phyloP scores from a whole-genome alignment of 2,329 filamentous ascomycete species.

The Fusarium chaquense region DNA sequence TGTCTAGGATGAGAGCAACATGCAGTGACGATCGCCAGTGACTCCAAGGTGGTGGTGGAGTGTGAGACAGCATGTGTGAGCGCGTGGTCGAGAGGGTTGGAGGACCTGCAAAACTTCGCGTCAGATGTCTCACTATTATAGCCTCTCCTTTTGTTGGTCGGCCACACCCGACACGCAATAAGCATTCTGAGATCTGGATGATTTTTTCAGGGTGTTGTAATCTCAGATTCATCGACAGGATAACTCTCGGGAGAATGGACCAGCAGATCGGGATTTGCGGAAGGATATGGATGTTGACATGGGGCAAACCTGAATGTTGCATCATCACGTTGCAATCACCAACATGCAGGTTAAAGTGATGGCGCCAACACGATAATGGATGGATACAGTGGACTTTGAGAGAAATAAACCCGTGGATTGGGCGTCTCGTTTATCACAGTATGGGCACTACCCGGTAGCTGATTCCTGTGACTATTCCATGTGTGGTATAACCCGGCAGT shows the following conservation, averaged over 20 bases:
- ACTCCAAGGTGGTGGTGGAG: conserved; percentile 8
- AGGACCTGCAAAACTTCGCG: neutral
- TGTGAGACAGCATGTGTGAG: neutral
- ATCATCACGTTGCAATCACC: conserved; percentile 1
- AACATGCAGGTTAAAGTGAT: conserved; percentile 10
- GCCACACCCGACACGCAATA: neutral
- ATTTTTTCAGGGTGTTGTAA: neutral
- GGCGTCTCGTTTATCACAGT: neutral
- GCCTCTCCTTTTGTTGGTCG: neutral
- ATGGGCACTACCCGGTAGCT: neutral
- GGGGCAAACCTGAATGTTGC: neutral
- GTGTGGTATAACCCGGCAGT: neutral
- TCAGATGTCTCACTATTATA: conserved; percentile 20
- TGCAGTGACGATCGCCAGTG: conserved; percentile 10
- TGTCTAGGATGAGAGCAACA: neutral
- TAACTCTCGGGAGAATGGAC: neutral
- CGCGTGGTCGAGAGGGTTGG: neutral
- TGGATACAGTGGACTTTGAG: neutral
- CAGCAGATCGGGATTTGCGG: neutral
- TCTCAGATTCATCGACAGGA: neutral
- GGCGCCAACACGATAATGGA: neutral
- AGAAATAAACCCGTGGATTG: neutral
- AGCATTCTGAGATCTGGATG: neutral
- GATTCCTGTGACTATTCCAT: neutral
- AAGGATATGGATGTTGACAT: neutral